phyloP scores from a whole-genome alignment of 108 stramenopile genomes.

The Discostella pseudostelligera region DNA sequence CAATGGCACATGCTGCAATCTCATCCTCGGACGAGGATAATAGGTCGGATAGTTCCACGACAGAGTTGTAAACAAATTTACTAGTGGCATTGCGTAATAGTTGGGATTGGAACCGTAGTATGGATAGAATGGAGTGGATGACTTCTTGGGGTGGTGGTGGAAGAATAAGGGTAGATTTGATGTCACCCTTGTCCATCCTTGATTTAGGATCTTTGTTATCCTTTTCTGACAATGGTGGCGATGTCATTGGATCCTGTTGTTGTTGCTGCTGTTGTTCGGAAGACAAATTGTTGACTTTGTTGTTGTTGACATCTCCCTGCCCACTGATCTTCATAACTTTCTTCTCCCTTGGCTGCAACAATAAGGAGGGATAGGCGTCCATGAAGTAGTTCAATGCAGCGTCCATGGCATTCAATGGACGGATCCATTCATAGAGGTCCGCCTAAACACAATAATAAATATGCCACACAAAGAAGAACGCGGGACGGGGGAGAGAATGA shows the following conservation, averaged over 20 bases:
- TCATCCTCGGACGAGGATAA: constrained; percentile 74
- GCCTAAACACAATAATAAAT: no score
- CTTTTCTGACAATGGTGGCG: background rate
- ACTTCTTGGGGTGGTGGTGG: constrained; percentile 5
- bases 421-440: constrained; percentile 84
- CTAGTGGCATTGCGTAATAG: constrained; percentile 80
- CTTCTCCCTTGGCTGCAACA: constrained; percentile 56
- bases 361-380: constrained; percentile 56
- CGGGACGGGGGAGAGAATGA: background rate
- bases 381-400: constrained; percentile 60
- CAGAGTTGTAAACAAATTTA: constrained; percentile 82
- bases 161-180: background rate
- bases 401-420: constrained; percentile 77
- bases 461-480: no score
- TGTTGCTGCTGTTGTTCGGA: background rate
- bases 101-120: constrained; percentile 65
- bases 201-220: constrained; percentile 44
- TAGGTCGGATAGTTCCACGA: constrained; percentile 69
- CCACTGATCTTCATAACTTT: background rate
- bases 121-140: constrained; percentile 36
- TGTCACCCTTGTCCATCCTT: constrained; percentile 6
- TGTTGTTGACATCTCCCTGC: constrained; percentile 14
- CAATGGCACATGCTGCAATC: constrained; percentile 56
- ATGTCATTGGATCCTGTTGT: no score
- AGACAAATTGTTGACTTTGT: constrained; percentile 16